phyloP scores from a whole-genome alignment of 1,284 basidiomycete species.

The Inonotus hispidus region DNA sequence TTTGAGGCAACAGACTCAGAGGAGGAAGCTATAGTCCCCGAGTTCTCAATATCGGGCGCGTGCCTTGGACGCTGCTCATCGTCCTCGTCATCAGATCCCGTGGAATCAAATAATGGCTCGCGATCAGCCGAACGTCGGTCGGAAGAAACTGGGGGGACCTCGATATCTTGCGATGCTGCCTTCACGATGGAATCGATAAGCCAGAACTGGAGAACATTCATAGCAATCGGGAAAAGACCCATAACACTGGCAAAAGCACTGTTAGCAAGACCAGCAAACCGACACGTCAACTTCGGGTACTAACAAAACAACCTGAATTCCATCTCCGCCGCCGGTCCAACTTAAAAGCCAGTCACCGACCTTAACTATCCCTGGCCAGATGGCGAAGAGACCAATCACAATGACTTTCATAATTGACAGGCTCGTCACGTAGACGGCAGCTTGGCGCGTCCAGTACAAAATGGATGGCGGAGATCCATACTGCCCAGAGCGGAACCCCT shows the following conservation, averaged over 20 bases:
- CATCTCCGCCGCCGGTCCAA: slow-evolving; percentile 67
- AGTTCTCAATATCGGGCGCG: slow-evolving; percentile 43
- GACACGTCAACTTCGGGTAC: slow-evolving; percentile 28
- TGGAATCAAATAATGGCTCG: slow-evolving; percentile 51
- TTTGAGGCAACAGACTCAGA: slow-evolving; percentile 25
- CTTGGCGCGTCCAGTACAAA: slow-evolving; percentile 78
- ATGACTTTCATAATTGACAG: slow-evolving; percentile 88
- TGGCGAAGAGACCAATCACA: slow-evolving; percentile 69
- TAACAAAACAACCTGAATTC: slow-evolving; percentile 79
- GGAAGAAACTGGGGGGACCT: slow-evolving; percentile 35
- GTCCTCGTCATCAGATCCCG: slow-evolving; percentile 47
- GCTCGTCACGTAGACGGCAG: slow-evolving; percentile 79
- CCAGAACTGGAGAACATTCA: slow-evolving; percentile 92
- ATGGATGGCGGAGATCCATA: slow-evolving; percentile 79
- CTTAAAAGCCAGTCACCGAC: slow-evolving; percentile 80
- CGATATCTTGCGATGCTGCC: slow-evolving; percentile 40
- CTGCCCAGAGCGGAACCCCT: slow-evolving; percentile 82
- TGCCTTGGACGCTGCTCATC: slow-evolving; percentile 23
- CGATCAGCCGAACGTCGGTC: slow-evolving; percentile 34
- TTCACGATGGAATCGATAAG: slow-evolving; percentile 85
- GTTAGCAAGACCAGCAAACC: slow-evolving; percentile 3
- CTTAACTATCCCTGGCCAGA: slow-evolving; percentile 67
- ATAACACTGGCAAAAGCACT: slow-evolving; percentile 37
- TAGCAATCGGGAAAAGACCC: slow-evolving; percentile 89
- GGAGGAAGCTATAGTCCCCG: slow-evolving; percentile 31